Base-by-base conservation (phyloP, 768 basidiomycete genomes). In the Hirschioporus abietinus region DNA sequence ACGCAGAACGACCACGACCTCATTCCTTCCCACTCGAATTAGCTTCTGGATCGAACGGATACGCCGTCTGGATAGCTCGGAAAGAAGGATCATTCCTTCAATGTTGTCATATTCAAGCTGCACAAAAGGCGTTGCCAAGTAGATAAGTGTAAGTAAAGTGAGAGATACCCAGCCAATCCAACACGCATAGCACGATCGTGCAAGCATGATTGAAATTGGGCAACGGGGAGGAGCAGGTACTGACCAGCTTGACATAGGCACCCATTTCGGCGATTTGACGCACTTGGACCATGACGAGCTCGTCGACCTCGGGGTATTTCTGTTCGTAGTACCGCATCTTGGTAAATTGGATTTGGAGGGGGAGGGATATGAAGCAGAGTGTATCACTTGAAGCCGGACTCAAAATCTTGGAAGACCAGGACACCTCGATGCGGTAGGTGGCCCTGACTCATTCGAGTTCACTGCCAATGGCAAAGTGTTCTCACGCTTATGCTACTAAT, bases 231-330 rank as follows among this genome's bases (percentile, higher is more conserved):
- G 8, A 24, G 23, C 26, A 18, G 18, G 35, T 15, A 60, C 91
- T 71, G 70, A 96, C 96, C 71, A 99, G 84, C 75, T 98, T 98
- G 70, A 99, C 97, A 76, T 99, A 99, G 60, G 97, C 97, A 62
- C 97, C 97, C 96, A 99, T 99, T 78, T 99, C 96, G 64, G 95
- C 94, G 73, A 99, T 99, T 80, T 97, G 95, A 77, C 93, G 92
- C 69, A 99, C 97, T 76, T 99, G 96, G 15, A 99, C 97, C 96
- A 99, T 98, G 78, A 99, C 97, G 64, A 99, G 89, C 77, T 97
- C 93, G 76, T 99, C 96, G 69, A 97, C 93, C 78, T 98, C 93
- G 27, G 95, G 95, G 75, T 95, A 97, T 72, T 89, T 88, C 74
- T 91, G 92, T 76, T 93, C 89, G 78, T 96, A 97, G 79, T 94